Conservation (phyloP, 148 eudicot species). For the Suaeda aralocaspica region DNA sequence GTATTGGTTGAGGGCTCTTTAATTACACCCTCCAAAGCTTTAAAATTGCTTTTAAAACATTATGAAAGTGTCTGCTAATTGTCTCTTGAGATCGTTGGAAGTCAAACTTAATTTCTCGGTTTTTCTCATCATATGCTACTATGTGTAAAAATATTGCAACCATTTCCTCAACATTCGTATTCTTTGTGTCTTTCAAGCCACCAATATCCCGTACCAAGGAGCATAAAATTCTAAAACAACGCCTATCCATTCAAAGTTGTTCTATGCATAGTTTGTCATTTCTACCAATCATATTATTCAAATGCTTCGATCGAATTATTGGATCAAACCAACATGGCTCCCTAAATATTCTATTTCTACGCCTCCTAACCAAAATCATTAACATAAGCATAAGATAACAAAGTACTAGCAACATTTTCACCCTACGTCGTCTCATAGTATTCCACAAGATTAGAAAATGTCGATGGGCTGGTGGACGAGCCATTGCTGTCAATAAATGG, state of each 20-base stretch:
- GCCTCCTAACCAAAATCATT: slow-evolving; percentile 1
- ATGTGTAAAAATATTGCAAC: too few relatives aligned
- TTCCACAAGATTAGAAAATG: slow-evolving; percentile 1
- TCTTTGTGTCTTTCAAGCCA: not conserved
- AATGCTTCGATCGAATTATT: not conserved
- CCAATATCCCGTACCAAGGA: slow-evolving; percentile 10
- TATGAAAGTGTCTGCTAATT: slow-evolving; percentile 16
- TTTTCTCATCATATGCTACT: slow-evolving; percentile 4
- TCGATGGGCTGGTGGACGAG: not conserved
- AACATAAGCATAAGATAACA: slow-evolving; percentile 1
- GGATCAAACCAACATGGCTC: slow-evolving; percentile 18
- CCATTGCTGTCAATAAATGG: not conserved
- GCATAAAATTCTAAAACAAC: not conserved
- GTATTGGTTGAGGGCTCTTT: slow-evolving; percentile 5
- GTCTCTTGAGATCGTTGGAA: slow-evolving; percentile 15
- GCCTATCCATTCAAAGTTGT: slow-evolving; percentile 13
- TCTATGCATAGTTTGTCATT: slow-evolving; percentile 4
- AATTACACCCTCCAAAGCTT: slow-evolving; percentile 16
- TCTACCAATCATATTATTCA: slow-evolving; percentile 1
- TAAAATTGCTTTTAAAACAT: slow-evolving; percentile 12
- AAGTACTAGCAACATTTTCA: not conserved
- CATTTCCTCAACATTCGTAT: too few relatives aligned
- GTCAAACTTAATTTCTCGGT: slow-evolving; percentile 16
- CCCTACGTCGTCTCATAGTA: not conserved
- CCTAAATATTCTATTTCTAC: not conserved